Conservation (phyloP, 1,284 basidiomycete genomes). For the Sanghuangporus sanghuang region DNA sequence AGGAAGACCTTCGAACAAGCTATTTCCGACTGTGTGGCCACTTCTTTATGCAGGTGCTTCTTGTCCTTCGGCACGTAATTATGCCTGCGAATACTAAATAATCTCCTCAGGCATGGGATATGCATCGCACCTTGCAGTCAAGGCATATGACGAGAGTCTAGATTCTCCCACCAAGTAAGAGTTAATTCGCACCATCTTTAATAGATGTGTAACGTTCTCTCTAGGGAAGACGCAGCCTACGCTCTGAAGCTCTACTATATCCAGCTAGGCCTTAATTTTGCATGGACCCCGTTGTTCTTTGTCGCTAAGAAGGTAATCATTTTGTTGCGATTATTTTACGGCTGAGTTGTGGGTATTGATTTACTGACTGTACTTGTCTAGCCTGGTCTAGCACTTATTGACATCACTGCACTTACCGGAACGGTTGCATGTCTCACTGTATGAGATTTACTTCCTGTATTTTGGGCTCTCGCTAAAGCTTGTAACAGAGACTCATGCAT, state of each 20-base stretch:
- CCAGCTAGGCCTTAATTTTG: constrained; percentile 62
- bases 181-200: neutral
- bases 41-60: constrained; percentile 38
- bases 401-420: constrained; percentile 55
- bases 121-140: constrained; percentile 63
- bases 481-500: constrained; percentile 45
- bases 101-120: constrained; percentile 49
- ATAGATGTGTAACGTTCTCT: neutral
- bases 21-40: constrained; percentile 61
- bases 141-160: constrained; percentile 41
- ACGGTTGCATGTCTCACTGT: constrained; percentile 64
- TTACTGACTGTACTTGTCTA: constrained; percentile 22
- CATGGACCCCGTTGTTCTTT: constrained; percentile 76
- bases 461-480: neutral
- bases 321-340: neutral
- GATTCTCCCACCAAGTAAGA: neutral
- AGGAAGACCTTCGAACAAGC: constrained; percentile 39
- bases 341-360: neutral
- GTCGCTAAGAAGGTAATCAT: constrained; percentile 40
- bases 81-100: constrained; percentile 27
- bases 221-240: constrained; percentile 41
- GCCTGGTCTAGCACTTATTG: constrained; percentile 53
- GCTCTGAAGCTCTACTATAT: constrained; percentile 66
- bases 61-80: neutral
- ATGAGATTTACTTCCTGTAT: constrained; percentile 21